phyloP scores from a whole-genome alignment of 2,329 filamentous ascomycete genomes.

The Rutstroemia sydowiana region DNA sequence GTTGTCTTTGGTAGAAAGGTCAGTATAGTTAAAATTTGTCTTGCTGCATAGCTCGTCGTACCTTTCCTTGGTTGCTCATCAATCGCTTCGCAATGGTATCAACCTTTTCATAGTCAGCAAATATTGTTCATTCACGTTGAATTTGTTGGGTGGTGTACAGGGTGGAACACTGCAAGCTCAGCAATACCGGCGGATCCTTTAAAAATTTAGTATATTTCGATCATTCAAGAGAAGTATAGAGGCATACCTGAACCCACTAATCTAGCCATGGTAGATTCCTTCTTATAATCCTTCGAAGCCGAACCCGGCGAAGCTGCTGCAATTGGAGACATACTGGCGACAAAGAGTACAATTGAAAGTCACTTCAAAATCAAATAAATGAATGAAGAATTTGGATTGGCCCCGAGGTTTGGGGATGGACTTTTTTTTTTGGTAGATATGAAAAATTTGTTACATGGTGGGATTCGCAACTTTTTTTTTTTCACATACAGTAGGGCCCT shows the following conservation, averaged over 20 bases:
- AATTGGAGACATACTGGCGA: slow-evolving; percentile 18
- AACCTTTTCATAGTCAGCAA: slow-evolving; percentile 50
- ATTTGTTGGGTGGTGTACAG: slow-evolving; percentile 44
- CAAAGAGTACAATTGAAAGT: slow-evolving; percentile 6
- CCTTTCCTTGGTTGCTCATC: slow-evolving; percentile 92
- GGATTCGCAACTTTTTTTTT: slow-evolving; percentile 8
- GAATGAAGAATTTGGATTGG: slow-evolving; percentile 1
- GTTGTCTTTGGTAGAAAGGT: slow-evolving; percentile 38
- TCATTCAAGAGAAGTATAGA: slow-evolving; percentile 1
- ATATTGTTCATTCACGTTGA: slow-evolving; percentile 7
- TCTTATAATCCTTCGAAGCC: slow-evolving; percentile 55
- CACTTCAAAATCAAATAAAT: slow-evolving; percentile 7
- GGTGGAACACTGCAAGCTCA: slow-evolving; percentile 88
- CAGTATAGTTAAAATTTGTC: slow-evolving; percentile 16
- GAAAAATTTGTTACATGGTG: slow-evolving; percentile 6
- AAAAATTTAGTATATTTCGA: slow-evolving; percentile 14
- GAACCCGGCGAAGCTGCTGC: slow-evolving; percentile 32
- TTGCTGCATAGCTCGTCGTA: slow-evolving; percentile 27
- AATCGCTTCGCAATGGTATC: slow-evolving; percentile 98
- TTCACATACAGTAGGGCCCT: slow-evolving; percentile 6
- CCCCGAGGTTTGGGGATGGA: not conserved
- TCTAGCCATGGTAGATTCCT: slow-evolving; percentile 82
- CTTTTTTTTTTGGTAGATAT: not conserved
- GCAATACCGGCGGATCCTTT: slow-evolving; percentile 86
- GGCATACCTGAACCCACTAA: slow-evolving; percentile 79